phyloP scores from a whole-genome alignment of 2,329 filamentous ascomycete genomes.

The Trichoderma brevicompactum region DNA sequence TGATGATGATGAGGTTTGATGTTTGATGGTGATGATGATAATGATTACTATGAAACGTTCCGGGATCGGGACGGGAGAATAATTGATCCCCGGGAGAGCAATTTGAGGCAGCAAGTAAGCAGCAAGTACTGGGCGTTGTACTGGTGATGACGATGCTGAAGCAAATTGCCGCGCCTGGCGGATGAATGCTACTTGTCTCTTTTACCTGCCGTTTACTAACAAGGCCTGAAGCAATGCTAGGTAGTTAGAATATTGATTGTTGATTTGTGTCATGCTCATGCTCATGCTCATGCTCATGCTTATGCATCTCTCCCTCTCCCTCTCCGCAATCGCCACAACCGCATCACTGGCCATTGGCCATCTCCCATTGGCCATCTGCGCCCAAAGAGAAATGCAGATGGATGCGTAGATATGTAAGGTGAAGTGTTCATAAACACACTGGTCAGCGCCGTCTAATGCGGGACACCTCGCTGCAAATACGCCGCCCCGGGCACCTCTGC shows the following conservation, averaged over 20 bases:
- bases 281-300: too few species aligned
- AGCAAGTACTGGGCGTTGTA: not conserved
- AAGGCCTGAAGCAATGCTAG: too few species aligned
- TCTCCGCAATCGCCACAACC: not conserved
- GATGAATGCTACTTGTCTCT: too few species aligned
- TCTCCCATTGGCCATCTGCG: conserved; percentile 8
- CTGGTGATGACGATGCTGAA: not conserved
- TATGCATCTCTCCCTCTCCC: too few species aligned
- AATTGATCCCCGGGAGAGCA: not conserved
- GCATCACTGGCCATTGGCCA: not conserved
- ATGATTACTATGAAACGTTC: not conserved
- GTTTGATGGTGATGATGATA: too few species aligned
- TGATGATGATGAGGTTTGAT: too few species aligned
- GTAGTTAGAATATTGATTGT: too few species aligned
- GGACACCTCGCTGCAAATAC: conserved; percentile 16
- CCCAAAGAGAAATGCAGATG: not conserved
- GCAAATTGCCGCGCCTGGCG: not conserved
- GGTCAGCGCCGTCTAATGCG: conserved; percentile 24
- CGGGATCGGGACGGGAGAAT: conserved; percentile 1
- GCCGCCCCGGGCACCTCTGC: not conserved
- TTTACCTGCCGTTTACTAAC: too few species aligned
- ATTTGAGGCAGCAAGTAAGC: not conserved
- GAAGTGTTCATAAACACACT: conserved; percentile 29
- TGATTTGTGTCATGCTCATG: too few species aligned
- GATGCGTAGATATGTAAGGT: conserved; percentile 16